Conservation (phyloP, 306 rosid genomes). For the Ziziphus jujuba region DNA sequence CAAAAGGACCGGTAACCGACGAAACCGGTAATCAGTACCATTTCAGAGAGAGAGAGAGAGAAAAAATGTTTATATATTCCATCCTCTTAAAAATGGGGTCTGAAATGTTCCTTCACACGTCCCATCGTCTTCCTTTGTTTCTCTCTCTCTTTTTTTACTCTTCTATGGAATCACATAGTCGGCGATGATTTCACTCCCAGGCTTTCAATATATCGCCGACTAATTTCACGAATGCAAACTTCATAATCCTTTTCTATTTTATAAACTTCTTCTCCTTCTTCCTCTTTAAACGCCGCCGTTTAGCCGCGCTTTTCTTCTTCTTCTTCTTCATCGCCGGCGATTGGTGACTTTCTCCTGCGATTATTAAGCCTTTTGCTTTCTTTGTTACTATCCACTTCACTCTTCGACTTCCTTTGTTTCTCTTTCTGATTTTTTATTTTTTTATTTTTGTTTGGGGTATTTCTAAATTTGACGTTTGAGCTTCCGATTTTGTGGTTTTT, state of each 20-base stretch:
- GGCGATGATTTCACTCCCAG: conserved; percentile 37
- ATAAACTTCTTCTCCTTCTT: not conserved
- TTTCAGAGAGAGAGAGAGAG: conserved; percentile 29
- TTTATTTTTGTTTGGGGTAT: not conserved
- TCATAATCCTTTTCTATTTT: not conserved
- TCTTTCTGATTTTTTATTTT: not conserved
- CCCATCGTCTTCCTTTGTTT: conserved; percentile 28
- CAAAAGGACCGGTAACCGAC: conserved; percentile 52
- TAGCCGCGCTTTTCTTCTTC: conserved; percentile 12
- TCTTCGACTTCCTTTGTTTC: conserved; percentile 8
- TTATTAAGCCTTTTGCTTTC: not conserved
- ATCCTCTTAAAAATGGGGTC: conserved; percentile 51
- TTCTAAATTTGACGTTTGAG: conserved; percentile 25
- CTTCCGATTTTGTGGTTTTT: conserved; percentile 33
- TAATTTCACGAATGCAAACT: conserved; percentile 33
- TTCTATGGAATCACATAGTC: conserved; percentile 33
- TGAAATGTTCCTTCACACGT: conserved; percentile 50
- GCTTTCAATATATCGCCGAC: conserved; percentile 24
- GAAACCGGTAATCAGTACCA: conserved; percentile 35
- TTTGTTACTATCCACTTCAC: conserved; percentile 14
- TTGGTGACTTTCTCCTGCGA: conserved; percentile 12
- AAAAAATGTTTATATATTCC: conserved; percentile 58
- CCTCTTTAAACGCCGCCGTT: conserved; percentile 11
- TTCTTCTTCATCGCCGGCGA: conserved; percentile 36
- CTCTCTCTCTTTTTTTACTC: conserved; percentile 15